Base-by-base conservation (phyloP, 306 rosid species). In the Inga laurina region DNA sequence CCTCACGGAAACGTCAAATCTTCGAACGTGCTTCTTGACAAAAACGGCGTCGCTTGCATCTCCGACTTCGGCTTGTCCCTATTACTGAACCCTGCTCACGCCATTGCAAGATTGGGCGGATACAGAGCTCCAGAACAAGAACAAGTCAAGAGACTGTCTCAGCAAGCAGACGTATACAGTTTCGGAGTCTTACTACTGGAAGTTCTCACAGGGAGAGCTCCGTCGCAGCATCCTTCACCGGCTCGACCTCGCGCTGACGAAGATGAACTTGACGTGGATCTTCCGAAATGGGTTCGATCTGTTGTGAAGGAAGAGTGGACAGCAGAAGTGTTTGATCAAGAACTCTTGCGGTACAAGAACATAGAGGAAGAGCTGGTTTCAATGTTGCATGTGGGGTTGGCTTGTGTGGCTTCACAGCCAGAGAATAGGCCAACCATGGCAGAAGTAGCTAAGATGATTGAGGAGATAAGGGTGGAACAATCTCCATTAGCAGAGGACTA, bases 261-360 rank as follows among this genome's bases (percentile, higher is more conserved):
- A 7, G 94, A 90, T 56, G 98, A 90, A 75, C 89, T 88, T 24
- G 86, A 80, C 0, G 80, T 85, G 68, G 98, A 96, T 72, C 95
- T 96, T 65, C 98, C 98, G 0, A 91, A 91, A 84, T 94, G 99
- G 99, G 97, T 96, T 4, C 82, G 97, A 4, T 94, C 94, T 0
- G 91, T 92, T 62, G 99, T 92, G 84, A 94, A 91, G 88, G 97
- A 94, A 81, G 97, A 92, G 91, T 94, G 97, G 99, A 96, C 93
- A 0, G 89, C 95, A 0, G 99, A 96, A 79, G 98, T 96, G 89
- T 96, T 96, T 76, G 99, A 96, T 88, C 88, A 88, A 18, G 98
- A 96, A 61, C 91, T 96, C 9, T 52, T 94, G 84, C 85, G 99
- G 91, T 96, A 94, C 84, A 96, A 96, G 93, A 96, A 96, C 89